Conservation (phyloP, 768 basidiomycete species). For the Scleroderma citrinum region DNA sequence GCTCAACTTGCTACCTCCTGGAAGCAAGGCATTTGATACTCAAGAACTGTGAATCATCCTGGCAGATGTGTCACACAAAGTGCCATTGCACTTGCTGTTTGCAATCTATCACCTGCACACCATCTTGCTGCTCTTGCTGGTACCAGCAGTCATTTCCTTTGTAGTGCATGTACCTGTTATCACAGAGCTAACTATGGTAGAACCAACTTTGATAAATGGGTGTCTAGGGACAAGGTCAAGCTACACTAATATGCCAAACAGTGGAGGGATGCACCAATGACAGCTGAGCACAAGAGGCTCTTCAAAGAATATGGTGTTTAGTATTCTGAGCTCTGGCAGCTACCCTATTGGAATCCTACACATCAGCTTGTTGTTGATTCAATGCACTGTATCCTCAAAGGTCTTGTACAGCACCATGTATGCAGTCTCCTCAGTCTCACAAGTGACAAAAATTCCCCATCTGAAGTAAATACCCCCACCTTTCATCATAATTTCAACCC, state of each 20-base stretch:
- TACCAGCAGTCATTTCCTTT: constrained; percentile 18
- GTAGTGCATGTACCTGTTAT: constrained; percentile 22
- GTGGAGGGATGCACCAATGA: constrained; percentile 11
- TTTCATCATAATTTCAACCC: constrained; percentile 1
- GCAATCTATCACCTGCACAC: constrained; percentile 26
- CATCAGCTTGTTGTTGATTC: constrained; percentile 15
- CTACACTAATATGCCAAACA: constrained; percentile 5
- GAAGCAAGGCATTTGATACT: constrained; percentile 10
- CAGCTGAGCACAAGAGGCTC: neutral
- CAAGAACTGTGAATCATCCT: constrained; percentile 8
- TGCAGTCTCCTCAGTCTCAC: constrained; percentile 4
- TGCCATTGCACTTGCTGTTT: constrained; percentile 15
- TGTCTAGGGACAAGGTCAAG: constrained; percentile 4
- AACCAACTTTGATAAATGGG: constrained; percentile 14
- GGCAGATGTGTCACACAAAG: constrained; percentile 6
- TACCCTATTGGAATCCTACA: constrained; percentile 24
- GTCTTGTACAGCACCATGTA: constrained; percentile 4
- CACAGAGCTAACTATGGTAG: constrained; percentile 5
- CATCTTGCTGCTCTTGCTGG: constrained; percentile 25
- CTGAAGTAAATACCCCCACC: neutral
- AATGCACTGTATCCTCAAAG: constrained; percentile 24
- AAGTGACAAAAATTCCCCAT: neutral
- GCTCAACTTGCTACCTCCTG: constrained; percentile 15
- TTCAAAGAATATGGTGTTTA: constrained; percentile 13
- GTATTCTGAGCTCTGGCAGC: constrained; percentile 15